These are phyloP conservation scores for Curvularia verruculosa DNA, from an alignment of 2,329 filamentous ascomycete species.

Conservation along the genomic window DNA sequence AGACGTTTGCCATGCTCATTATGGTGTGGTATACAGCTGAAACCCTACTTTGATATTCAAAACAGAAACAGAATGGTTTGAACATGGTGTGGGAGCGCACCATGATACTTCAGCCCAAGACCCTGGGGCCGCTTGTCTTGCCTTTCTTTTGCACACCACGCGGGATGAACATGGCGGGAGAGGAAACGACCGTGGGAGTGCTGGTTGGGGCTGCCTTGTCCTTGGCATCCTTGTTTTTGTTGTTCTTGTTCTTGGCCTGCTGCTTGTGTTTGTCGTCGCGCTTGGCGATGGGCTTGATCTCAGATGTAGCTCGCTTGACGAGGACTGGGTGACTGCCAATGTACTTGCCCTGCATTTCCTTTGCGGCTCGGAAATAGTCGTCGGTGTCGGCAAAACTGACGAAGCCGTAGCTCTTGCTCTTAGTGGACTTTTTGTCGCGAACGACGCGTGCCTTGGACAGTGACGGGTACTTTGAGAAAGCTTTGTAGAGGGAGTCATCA, in stretches of 20 bases:
- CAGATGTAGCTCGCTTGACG: slow-evolving; percentile 86
- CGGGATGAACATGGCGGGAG: slow-evolving; percentile 34
- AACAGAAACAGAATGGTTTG: not conserved
- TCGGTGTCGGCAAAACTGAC: slow-evolving; percentile 95
- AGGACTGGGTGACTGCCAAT: slow-evolving; percentile 95
- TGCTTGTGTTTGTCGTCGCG: slow-evolving; percentile 50
- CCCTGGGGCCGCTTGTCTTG: slow-evolving; percentile 35
- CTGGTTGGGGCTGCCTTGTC: slow-evolving; percentile 20
- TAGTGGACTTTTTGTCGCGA: slow-evolving; percentile 92
- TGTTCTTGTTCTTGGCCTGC: slow-evolving; percentile 58
- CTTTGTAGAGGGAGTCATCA: slow-evolving; percentile 92
- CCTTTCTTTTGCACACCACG: slow-evolving; percentile 43
- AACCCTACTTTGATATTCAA: not conserved
- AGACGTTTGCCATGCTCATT: not conserved
- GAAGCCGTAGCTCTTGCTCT: slow-evolving; percentile 95
- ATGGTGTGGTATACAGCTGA: not conserved
- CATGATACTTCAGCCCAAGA: slow-evolving; percentile 32
- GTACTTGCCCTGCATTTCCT: slow-evolving; percentile 99
- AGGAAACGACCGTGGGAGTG: slow-evolving; percentile 20
- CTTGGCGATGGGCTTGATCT: slow-evolving; percentile 78
- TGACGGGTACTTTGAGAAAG: slow-evolving; percentile 85
- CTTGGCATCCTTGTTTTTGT: slow-evolving; percentile 46
- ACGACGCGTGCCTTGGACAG: slow-evolving; percentile 93
- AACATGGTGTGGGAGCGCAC: not conserved
- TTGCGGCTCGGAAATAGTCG: slow-evolving; percentile 93